Conservation (phyloP, 192 early-diverging fungal genomes). For the Coemansia sp. region DNA sequence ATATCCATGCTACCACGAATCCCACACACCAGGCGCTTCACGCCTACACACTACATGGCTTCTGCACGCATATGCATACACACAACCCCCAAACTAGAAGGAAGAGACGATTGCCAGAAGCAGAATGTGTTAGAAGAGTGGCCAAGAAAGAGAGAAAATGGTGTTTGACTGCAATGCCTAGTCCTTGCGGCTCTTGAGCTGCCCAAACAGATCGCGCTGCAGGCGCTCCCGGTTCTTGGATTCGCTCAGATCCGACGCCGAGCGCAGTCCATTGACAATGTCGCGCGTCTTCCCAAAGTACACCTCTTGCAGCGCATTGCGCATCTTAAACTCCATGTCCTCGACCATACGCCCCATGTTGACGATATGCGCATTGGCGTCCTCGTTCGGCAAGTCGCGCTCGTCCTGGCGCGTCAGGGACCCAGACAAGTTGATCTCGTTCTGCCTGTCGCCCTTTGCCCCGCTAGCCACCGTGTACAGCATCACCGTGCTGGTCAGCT, state of each 20-base stretch:
- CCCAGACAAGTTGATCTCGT: conserved; percentile 81
- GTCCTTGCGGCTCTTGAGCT: conserved; percentile 59
- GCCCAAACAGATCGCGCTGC: conserved; percentile 75
- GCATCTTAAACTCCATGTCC: conserved; percentile 98
- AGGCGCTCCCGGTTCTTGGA: conserved; percentile 72
- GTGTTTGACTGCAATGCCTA: neutral
- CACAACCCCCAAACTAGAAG: neutral
- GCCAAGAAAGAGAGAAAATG: neutral
- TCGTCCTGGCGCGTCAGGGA: conserved; percentile 92
- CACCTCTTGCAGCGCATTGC: conserved; percentile 87
- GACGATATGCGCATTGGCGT: conserved; percentile 77
- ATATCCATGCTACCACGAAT: conserved; percentile 4
- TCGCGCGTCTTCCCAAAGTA: conserved; percentile 99
- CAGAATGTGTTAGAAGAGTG: neutral
- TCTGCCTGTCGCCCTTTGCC: conserved; percentile 52
- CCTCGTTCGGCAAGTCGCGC: conserved; percentile 71
- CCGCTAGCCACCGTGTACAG: conserved; percentile 77
- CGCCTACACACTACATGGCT: neutral
- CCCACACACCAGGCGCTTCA: neutral
- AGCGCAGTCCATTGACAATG: conserved; percentile 91
- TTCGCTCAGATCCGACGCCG: conserved; percentile 71
- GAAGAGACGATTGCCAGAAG: neutral
- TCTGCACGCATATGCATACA: neutral
- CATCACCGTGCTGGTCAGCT: conserved; percentile 95
- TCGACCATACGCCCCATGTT: conserved; percentile 97